These are phyloP conservation scores for Vaccinium corymbosum DNA, from an alignment of 148 eudicot genomes.

Conservation along the genomic window DNA sequence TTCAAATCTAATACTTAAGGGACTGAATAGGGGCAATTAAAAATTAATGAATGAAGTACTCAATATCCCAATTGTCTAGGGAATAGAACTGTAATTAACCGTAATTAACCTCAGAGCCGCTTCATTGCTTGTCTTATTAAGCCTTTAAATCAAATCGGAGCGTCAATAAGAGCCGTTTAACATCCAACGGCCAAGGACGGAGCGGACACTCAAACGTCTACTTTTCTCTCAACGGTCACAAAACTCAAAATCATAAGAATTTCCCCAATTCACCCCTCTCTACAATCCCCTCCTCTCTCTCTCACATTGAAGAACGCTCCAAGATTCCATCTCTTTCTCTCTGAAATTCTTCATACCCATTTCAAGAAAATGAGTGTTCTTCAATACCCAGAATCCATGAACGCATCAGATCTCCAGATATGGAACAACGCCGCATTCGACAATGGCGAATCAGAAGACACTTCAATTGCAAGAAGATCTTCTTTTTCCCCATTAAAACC, in stretches of 20 bases:
- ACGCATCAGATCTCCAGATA: conserved; percentile 51
- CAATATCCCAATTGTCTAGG: neutral
- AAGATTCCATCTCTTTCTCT: conserved; percentile 19
- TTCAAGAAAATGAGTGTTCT: conserved; percentile 37
- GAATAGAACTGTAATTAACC: neutral
- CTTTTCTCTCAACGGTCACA: conserved; percentile 48
- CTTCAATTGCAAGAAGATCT: conserved; percentile 14
- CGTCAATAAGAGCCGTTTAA: conserved; percentile 34
- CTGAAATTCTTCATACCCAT: neutral
- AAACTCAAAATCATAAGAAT: conserved; percentile 18
- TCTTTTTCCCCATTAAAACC: conserved; percentile 36
- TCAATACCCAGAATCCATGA: conserved; percentile 43
- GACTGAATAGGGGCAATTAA: neutral
- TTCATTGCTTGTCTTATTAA: conserved; percentile 3
- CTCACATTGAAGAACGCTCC: conserved; percentile 14
- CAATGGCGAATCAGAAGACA: conserved; percentile 39
- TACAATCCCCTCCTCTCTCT: neutral
- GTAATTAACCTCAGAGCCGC: neutral
- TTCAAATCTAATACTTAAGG: neutral
- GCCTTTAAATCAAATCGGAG: conserved; percentile 37
- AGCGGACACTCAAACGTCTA: conserved; percentile 31
- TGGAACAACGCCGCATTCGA: conserved; percentile 85
- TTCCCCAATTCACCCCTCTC: conserved; percentile 2
- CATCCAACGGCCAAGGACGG: conserved; percentile 35
- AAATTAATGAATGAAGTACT: neutral